A percentile compares a stretch with the other conserved stretches of the same genome.
Evolutionary conservation across 805 yeast species (phyloP).

Genomic region (Saturnispora serradocipensis): DNA sequence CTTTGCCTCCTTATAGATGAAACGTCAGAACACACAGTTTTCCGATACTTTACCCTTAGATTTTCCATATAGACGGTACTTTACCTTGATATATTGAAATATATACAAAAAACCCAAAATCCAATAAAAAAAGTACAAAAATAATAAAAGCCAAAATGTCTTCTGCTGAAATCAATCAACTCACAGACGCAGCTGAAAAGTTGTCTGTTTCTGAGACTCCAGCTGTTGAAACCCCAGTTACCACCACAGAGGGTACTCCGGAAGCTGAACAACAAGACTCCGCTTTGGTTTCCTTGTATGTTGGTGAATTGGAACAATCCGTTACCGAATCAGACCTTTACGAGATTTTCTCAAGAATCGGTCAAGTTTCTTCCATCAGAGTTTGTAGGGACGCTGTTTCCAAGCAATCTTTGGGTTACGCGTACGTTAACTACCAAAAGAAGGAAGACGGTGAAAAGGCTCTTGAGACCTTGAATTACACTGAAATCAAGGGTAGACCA

Average conservation of each 20-base stretch:
- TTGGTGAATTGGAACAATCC: slow-evolving; percentile 89
- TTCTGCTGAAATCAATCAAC: slow-evolving; percentile 27
- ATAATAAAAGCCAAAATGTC: slow-evolving; percentile 22
- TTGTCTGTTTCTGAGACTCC: slow-evolving; percentile 26
- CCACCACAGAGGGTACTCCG: slow-evolving; percentile 26
- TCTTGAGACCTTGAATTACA: slow-evolving; percentile 89
- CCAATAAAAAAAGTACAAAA: slow-evolving; percentile 10
- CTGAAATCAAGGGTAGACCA: slow-evolving; percentile 87
- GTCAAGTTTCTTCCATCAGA: slow-evolving; percentile 93
- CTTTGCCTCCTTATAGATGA: background rate
- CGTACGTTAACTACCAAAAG: slow-evolving; percentile 92
- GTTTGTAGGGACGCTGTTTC: slow-evolving; percentile 98
- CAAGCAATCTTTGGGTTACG: slow-evolving; percentile 95
- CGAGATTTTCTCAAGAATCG: slow-evolving; percentile 90
- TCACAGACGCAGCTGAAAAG: slow-evolving; percentile 28
- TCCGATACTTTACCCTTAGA: slow-evolving; percentile 1
- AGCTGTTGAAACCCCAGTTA: slow-evolving; percentile 25
- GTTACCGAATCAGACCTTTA: slow-evolving; percentile 92
- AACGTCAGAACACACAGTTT: slow-evolving; percentile 5
- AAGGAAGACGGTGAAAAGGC: slow-evolving; percentile 88
- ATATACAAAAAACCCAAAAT: slow-evolving; percentile 11
- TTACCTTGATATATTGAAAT: slow-evolving; percentile 7
- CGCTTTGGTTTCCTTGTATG: slow-evolving; percentile 80
- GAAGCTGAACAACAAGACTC: slow-evolving; percentile 38
- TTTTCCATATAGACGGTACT: slow-evolving; percentile 2